Base-by-base conservation (phyloP, 495 filamentous ascomycete species). In the Penicillium daleae region DNA sequence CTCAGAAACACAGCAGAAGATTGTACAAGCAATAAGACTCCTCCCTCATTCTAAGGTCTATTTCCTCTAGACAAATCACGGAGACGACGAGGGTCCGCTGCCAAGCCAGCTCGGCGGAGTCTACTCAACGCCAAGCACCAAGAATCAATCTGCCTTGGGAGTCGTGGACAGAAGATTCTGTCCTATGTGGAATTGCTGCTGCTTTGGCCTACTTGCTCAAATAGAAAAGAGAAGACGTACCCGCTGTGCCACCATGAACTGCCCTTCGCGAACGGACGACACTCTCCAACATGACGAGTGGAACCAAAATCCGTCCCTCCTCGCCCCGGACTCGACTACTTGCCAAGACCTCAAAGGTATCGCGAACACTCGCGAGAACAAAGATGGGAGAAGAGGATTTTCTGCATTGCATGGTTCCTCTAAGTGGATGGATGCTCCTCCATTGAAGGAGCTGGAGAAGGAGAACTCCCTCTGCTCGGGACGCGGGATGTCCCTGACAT, bases 311-410 rank as follows among this genome's bases (percentile, higher is more conserved):
- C 80, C 85, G 50, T 74, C 79, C 8, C 68, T 62, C 17, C 66
- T 86, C 54, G 78, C 82, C 33, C 75, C 81, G 7, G 85, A 86
- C 60, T 61, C 81, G 59, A 87, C 85, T 7, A 86, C 85, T 37
- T 76, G 85, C 65, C 78, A 85, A 75, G 85, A 87, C 61, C 73
- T 87, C 33, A 86, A 85, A 57, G 85, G 85, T 54, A 70, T 72
- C 42, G 59, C 59, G 31, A 70, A 72, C 52, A 51, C 56, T 7
- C 71, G 73, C 7, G 69, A 70, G 60, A 62, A 66, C 10, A 62
- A 70, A 57, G 49, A 55, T 15, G 60, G 58, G 12, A 40, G 39
- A 19, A 26, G 48, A 7, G 49, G 58, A 2, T 21, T 26, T 0
- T 40, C 29, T 2, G 6, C 24, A 10, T 29, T 56, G 5, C 29